Evolutionary conservation across 768 basidiomycete species (phyloP), one percentile per base, ranked within the genome.

Genomic region (Mrakia gelida): DNA sequence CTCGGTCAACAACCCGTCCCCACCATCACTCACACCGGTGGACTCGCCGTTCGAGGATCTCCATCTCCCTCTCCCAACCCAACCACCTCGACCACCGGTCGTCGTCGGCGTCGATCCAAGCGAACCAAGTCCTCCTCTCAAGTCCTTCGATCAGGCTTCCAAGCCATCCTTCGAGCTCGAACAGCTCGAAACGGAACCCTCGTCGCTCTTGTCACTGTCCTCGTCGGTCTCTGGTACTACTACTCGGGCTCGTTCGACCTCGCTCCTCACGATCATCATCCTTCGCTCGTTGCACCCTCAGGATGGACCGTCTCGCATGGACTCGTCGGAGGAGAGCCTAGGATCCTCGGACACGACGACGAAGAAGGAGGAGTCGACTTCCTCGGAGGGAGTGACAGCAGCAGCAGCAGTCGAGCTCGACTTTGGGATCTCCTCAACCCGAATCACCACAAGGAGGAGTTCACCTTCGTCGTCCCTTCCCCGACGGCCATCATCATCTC

Each of bases 1-100:
- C 86, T 97, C 30, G 88, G 89, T 11, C 93, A 93, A 82, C 90
- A 91, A 80, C 85, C 90, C 94, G 88, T 89, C 75, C 86, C 88
- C 15, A 52, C 49, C 9, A 85, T 95, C 28, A 94, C 93, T 82
- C 92, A 93, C 3, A 84, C 86, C 7, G 88, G 89, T 78, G 87
- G 67, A 15, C 34, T 70, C 23, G 34, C 41, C 16, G 41, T 45
- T 11, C 41, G 38, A 28, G 52, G 23, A 30, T 61, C 74, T 49
- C 26, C 62, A 2, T 38, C n/a, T 43, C 30, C 52, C 3, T 54
- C 49, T 52, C 49, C 49, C 16, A 52, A 52, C 18, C 49, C 49
- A 18, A 52, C 49, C 1, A 52, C 49, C 49, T 52, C 49, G 2
- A 52, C 49, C 9, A 52, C 76, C 45, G n/a, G 34, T 18, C 77